A percentile compares a stretch with the other conserved stretches of the same genome.
Conservation (phyloP, 129 eudicot species). For the Rutidosis leptorrhynchoides region DNA sequence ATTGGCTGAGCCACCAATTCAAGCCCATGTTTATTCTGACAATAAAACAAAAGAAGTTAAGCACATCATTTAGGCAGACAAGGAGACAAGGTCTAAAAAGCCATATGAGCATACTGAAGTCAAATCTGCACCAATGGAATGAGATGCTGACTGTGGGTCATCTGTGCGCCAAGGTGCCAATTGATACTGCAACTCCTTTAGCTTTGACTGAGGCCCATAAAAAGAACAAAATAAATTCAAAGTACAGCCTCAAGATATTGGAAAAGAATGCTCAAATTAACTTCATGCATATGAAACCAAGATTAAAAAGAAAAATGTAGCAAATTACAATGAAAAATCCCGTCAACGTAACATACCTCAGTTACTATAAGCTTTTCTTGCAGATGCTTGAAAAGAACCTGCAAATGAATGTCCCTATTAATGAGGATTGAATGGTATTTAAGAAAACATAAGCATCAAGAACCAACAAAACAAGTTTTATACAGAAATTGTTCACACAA, state of each 20-base stretch:
- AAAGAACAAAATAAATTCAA: not conserved
- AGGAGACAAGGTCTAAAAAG: too few relatives aligned
- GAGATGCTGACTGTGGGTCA: constrained; percentile 48
- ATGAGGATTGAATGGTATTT: too few relatives aligned
- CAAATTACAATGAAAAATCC: too few relatives aligned
- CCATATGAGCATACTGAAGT: too few relatives aligned
- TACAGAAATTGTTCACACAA: not conserved
- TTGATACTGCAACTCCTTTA: constrained; percentile 88
- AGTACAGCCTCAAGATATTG: too few relatives aligned
- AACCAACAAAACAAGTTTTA: too few relatives aligned
- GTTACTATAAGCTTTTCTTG: constrained; percentile 70
- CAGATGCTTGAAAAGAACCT: constrained; percentile 85
- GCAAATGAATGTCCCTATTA: too few relatives aligned
- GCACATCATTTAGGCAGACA: too few relatives aligned
- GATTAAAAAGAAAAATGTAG: too few relatives aligned
- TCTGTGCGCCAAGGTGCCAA: constrained; percentile 75
- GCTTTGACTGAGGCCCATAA: constrained; percentile 56
- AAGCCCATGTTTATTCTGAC: constrained; percentile 61
- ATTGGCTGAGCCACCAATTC: constrained; percentile 75
- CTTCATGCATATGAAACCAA: too few relatives aligned
- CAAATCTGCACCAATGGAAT: constrained; percentile 54
- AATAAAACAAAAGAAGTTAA: not conserved
- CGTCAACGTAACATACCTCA: constrained; percentile 53
- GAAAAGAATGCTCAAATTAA: too few relatives aligned
- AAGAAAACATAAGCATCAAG: too few relatives aligned